Base-by-base conservation (phyloP, 768 basidiomycete genomes). In the Serendipita indica region DNA sequence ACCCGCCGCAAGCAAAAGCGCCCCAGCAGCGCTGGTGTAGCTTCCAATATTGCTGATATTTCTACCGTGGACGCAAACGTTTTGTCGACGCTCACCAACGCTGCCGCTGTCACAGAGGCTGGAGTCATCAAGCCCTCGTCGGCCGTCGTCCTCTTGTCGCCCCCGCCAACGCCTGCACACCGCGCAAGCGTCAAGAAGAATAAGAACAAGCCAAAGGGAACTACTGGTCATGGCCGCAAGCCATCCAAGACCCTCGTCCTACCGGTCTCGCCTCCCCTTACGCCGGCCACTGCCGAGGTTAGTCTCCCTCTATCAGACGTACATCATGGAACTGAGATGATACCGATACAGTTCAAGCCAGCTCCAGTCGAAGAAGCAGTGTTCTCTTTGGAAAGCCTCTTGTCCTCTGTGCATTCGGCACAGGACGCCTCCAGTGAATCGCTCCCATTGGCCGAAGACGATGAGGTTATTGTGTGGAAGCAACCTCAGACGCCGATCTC, bases 401-500 rank as follows among this genome's bases (percentile, higher is more conserved):
- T 54, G 32, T 33, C 49, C n/a, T 16, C 49, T 10, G 32, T 54
- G 25, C 22, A 20, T 27, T 27, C n/a, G 30, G 49, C 49, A 54
- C 49, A 54, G 49, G 49, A 54, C 49, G n/a, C 22, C 22, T 54
- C 49, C 32, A 33, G 7, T 33, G 49, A 54, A n/a, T 54, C 49
- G 32, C n/a, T 54, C 22, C 49, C 49, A 4, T 28, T 54, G 49
- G 49, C 49, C 22, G 49, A 54, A 25, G 49, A 54, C 22, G 49
- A 54, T 28, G 49, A 54, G 49, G 49, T 54, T 54, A 54, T 54
- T 30, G 49, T 54, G 20, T 54, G 49, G 49, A 54, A 54, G 49
- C 49, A 54, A 28, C 49, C 49, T 3, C 49, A 54, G 49, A 54
- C 49, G 5, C 49, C 49, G n/a, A 30, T 33, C 7, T 54, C 32